phyloP scores from a whole-genome alignment of 768 basidiomycete genomes.

The Mycena kentingensis region DNA sequence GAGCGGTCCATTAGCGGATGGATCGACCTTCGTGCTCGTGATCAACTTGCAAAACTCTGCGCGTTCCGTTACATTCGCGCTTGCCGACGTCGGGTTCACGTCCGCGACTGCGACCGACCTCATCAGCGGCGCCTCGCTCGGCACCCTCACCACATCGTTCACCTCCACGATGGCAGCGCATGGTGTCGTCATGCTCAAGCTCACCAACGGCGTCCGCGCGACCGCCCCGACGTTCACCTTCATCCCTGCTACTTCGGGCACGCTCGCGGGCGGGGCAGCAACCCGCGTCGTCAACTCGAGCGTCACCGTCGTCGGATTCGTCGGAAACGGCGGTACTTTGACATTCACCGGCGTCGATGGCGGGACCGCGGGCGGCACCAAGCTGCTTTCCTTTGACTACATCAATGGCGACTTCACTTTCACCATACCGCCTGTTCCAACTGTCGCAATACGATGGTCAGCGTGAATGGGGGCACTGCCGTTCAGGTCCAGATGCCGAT shows the following conservation, averaged over 20 bases:
- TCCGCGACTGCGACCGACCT: slow-evolving; percentile 44
- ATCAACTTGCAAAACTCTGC: slow-evolving; percentile 46
- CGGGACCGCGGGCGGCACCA: slow-evolving; percentile 42
- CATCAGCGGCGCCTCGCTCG: slow-evolving; percentile 41
- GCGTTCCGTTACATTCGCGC: slow-evolving; percentile 42
- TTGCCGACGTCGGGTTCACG: slow-evolving; percentile 44
- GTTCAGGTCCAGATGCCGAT: slow-evolving; percentile 50
- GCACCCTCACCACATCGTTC: slow-evolving; percentile 39
- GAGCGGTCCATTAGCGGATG: slow-evolving; percentile 50
- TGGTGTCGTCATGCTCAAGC: slow-evolving; percentile 40
- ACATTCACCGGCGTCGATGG: slow-evolving; percentile 46
- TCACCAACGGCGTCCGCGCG: slow-evolving; percentile 30
- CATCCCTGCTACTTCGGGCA: slow-evolving; percentile 36
- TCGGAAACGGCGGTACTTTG: slow-evolving; percentile 46
- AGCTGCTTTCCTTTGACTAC: slow-evolving; percentile 47
- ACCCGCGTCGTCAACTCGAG: slow-evolving; percentile 38
- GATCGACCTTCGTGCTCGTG: slow-evolving; percentile 49
- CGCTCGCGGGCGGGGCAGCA: slow-evolving; percentile 40
- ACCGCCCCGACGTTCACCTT: slow-evolving; percentile 35
- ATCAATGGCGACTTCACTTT: slow-evolving; percentile 49
- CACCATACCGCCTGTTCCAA: slow-evolving; percentile 48
- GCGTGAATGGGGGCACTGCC: slow-evolving; percentile 46
- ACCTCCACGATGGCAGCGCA: slow-evolving; percentile 39
- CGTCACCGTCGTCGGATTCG: slow-evolving; percentile 42
- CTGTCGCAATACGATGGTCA: slow-evolving; percentile 48